Conservation (phyloP, 2,329 filamentous ascomycete genomes). For the Colletotrichum chlorophyti region DNA sequence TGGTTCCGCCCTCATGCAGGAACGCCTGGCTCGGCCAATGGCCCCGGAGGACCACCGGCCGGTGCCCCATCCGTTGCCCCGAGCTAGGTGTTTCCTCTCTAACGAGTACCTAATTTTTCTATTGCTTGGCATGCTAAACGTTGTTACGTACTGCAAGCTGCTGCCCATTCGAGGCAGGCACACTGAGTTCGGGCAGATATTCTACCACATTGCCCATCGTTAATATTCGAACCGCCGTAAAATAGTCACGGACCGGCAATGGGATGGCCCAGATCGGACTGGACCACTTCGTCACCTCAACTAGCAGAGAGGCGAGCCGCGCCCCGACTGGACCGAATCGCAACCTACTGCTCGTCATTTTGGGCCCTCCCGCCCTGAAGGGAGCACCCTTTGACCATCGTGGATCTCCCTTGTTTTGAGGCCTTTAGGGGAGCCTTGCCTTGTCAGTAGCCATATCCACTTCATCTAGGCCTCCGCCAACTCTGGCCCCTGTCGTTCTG, state of each 20-base stretch:
- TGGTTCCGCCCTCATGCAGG: slow-evolving; percentile 24
- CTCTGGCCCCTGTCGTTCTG: slow-evolving; percentile 6
- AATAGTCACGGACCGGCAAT: slow-evolving; percentile 1
- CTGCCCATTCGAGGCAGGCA: not conserved
- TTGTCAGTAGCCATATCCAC: slow-evolving; percentile 9
- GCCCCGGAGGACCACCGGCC: not conserved
- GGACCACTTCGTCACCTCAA: not conserved
- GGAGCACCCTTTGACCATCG: not conserved
- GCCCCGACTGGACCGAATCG: not conserved
- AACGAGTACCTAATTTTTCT: no score
- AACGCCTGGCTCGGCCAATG: slow-evolving; percentile 17
- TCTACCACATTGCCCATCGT: not conserved
- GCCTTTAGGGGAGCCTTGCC: not conserved
- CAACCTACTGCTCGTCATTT: slow-evolving; percentile 12
- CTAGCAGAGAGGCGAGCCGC: not conserved
- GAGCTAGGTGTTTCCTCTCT: no score
- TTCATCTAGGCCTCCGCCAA: slow-evolving; percentile 3
- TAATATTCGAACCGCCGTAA: not conserved
- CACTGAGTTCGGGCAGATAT: not conserved
- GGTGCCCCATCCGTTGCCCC: not conserved
- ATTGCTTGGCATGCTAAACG: not conserved
- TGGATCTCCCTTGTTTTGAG: slow-evolving; percentile 9
- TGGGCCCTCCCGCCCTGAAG: not conserved
- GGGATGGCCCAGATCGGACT: slow-evolving; percentile 5
- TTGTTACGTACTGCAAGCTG: slow-evolving; percentile 7